Conservation (phyloP, 306 rosid species). For the Dryas drummondii region DNA sequence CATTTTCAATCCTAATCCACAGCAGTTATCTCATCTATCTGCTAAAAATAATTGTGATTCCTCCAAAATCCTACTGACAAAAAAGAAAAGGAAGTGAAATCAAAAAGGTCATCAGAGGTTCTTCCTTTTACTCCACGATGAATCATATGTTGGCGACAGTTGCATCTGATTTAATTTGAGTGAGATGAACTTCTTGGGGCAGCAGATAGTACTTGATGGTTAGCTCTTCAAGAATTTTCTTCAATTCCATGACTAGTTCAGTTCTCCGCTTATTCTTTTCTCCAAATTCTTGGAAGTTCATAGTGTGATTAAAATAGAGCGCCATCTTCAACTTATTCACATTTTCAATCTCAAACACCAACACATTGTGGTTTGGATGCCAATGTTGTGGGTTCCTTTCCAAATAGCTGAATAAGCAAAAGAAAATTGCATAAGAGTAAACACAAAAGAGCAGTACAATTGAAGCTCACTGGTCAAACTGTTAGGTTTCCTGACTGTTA, state of each 20-base stretch:
- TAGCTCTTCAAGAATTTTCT: constrained; percentile 77
- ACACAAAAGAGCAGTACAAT: background rate
- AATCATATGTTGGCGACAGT: constrained; percentile 30
- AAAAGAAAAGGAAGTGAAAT: background rate
- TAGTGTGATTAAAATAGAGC: constrained; percentile 62
- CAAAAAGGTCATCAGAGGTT: background rate
- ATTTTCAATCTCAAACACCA: constrained; percentile 64
- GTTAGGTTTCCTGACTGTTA: background rate
- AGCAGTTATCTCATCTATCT: background rate
- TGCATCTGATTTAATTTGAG: constrained; percentile 36
- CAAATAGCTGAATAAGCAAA: constrained; percentile 54
- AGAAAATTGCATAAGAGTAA: constrained; percentile 13
- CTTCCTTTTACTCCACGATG: background rate
- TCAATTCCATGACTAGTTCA: constrained; percentile 63
- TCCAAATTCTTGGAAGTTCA: constrained; percentile 73
- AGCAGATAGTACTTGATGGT: constrained; percentile 69
- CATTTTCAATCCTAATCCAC: background rate
- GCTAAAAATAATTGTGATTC: too few relatives aligned
- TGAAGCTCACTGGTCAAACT: background rate
- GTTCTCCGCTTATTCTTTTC: constrained; percentile 70
- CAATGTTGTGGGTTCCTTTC: constrained; percentile 62
- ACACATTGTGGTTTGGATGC: constrained; percentile 57
- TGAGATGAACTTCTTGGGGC: constrained; percentile 67
- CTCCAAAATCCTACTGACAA: background rate
- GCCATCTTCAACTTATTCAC: constrained; percentile 70